Evolutionary conservation across 2,329 filamentous ascomycete genomes (phyloP).

Genomic region (Metarhizium brunneum): DNA sequence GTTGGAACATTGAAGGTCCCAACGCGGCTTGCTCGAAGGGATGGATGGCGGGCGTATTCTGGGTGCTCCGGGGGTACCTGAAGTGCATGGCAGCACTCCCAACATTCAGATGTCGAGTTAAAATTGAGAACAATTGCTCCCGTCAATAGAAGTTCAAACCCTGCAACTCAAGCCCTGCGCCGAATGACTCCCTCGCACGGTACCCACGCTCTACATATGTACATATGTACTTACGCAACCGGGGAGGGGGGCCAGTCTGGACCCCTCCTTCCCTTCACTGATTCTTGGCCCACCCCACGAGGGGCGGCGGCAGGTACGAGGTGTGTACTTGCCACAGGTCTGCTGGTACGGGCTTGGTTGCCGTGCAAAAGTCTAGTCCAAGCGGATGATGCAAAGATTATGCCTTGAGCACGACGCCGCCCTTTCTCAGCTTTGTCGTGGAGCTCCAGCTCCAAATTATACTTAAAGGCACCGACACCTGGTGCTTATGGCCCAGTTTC

Average conservation of each 20-base stretch:
- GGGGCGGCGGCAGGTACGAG: constrained; percentile 10
- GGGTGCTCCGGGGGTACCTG: not conserved
- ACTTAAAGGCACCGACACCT: constrained; percentile 10
- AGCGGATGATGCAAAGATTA: constrained; percentile 5
- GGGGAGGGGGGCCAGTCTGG: not conserved
- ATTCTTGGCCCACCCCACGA: constrained; percentile 6
- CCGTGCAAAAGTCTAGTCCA: constrained; percentile 4
- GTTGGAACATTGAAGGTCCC: too few species aligned
- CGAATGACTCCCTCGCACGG: not conserved
- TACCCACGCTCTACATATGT: not conserved
- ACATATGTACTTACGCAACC: not conserved
- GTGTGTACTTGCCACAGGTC: constrained; percentile 6
- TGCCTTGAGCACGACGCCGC: not conserved
- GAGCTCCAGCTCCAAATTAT: constrained; percentile 1
- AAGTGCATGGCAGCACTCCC: not conserved
- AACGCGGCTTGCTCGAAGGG: too few species aligned
- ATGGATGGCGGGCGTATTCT: too few species aligned
- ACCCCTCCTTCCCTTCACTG: not conserved
- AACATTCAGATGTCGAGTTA: not conserved
- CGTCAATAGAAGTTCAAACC: not conserved
- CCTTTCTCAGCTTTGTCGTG: not conserved
- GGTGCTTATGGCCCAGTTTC: not conserved
- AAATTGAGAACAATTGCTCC: not conserved
- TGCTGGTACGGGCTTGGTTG: constrained; percentile 4
- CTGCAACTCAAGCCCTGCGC: not conserved